Evolutionary conservation across 2,329 filamentous ascomycete genomes (phyloP).

Genomic region (Fusarium fracticaudum): DNA sequence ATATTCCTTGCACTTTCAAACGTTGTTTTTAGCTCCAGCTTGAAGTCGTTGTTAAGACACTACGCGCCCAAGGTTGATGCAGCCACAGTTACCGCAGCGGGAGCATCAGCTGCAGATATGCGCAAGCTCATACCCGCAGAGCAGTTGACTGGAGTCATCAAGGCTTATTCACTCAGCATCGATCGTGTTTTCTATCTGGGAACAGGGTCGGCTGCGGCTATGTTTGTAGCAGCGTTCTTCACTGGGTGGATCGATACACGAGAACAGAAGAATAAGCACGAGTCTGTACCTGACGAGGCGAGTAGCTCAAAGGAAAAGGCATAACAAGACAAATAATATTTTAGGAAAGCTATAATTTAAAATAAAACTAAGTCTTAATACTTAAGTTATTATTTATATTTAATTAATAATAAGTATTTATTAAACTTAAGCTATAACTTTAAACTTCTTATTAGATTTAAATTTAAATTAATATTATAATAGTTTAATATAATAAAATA

Average conservation of each 20-base stretch:
- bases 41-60: background rate
- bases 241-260: background rate
- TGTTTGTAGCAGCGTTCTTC: background rate
- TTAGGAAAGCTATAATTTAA: no score
- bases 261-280: background rate
- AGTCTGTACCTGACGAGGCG: background rate
- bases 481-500: no score
- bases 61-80: background rate
- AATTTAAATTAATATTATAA: no score
- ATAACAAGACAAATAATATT: background rate
- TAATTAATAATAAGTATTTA: no score
- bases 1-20: background rate
- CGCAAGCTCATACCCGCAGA: background rate
- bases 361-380: no score
- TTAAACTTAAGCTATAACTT: no score
- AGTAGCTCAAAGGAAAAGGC: background rate
- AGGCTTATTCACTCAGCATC: background rate
- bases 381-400: no score
- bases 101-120: background rate
- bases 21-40: background rate
- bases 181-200: background rate
- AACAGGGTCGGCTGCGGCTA: background rate
- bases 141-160: background rate
- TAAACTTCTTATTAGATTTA: no score
- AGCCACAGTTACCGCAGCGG: background rate